A percentile compares a stretch with the other conserved stretches of the same genome.
Evolutionary conservation across 768 basidiomycete genomes (phyloP).

Genomic region (Hygrophorus pudorinus): DNA sequence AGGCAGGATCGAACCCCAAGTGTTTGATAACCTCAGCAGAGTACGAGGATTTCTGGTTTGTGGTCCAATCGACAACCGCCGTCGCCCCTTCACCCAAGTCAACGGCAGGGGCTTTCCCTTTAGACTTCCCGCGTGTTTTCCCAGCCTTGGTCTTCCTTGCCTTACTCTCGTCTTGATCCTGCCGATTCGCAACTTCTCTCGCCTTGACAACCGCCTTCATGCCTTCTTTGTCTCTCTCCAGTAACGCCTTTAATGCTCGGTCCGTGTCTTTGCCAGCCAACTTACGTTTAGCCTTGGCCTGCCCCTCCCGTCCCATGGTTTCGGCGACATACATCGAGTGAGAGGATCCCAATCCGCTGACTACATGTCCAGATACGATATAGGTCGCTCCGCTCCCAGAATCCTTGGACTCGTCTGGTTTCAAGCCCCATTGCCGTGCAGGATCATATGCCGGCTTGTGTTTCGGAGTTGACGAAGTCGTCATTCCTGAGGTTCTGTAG

Average conservation of each 20-base stretch:
- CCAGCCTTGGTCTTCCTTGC: conserved; percentile 9
- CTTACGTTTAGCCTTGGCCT: conserved; percentile 64
- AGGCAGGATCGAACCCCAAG: conserved; percentile 73
- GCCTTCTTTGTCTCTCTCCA: conserved; percentile 59
- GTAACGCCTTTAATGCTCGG: conserved; percentile 42
- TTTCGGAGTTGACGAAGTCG: conserved; percentile 36
- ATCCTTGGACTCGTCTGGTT: conserved; percentile 34
- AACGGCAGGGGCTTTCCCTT: conserved; percentile 7
- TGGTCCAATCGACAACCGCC: conserved; percentile 3
- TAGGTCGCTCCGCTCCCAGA: conserved; percentile 51
- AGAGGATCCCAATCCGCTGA: conserved; percentile 33
- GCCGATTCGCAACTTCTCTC: conserved; percentile 30
- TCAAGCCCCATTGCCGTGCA: conserved; percentile 63
- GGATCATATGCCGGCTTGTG: conserved; percentile 57
- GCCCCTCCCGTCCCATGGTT: conserved; percentile 69
- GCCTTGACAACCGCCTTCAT: conserved; percentile 55
- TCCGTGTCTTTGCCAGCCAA: conserved; percentile 52
- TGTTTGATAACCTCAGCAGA: conserved; percentile 57
- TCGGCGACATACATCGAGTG: conserved; percentile 50
- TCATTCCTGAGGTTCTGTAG: conserved; percentile 69
- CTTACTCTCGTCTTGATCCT: conserved; percentile 11
- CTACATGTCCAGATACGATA: conserved; percentile 69
- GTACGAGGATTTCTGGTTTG: conserved; percentile 38
- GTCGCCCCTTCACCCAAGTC: conserved; percentile 6
- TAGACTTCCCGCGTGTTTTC: conserved; percentile 9